Percentiles rank a stretch among this genome's conserved stretches.
phyloP scores from a whole-genome alignment of 225 moss, liverwort and hornwort genomes.

The Marchantia polymorpha region DNA sequence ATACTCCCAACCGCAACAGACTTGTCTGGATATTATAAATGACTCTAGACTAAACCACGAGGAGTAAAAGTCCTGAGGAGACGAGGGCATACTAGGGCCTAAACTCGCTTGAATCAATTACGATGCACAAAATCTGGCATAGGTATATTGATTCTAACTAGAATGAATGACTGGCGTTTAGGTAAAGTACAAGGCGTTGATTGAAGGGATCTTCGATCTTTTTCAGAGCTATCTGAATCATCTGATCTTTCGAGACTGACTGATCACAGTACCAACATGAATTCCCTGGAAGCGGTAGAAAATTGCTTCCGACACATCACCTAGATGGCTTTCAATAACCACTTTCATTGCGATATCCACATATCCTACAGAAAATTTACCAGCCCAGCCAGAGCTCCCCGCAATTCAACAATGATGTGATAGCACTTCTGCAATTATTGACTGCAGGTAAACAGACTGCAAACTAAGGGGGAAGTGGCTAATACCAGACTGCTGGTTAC shows the following conservation, averaged over 20 bases:
- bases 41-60: neutral
- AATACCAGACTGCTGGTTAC: neutral
- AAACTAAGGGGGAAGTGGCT: neutral
- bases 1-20: neutral
- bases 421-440: neutral
- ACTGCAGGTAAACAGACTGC: neutral
- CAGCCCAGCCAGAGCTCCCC: neutral
- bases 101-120: conserved; percentile 4
- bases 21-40: neutral
- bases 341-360: neutral
- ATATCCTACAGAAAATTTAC: neutral
- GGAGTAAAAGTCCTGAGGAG: neutral
- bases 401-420: no score
- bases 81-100: conserved; percentile 1
- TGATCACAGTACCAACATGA: neutral
- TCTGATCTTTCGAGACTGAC: neutral
- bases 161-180: conserved; percentile 16
- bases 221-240: neutral
- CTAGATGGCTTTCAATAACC: conserved; percentile 3
- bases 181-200: conserved; percentile 11
- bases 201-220: conserved; percentile 8
- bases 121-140: neutral
- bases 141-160: conserved; percentile 3
- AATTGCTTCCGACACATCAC: neutral
- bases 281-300: neutral